Conservation (phyloP, 495 filamentous ascomycete species). For the Amphirosellinia nigrospora region DNA sequence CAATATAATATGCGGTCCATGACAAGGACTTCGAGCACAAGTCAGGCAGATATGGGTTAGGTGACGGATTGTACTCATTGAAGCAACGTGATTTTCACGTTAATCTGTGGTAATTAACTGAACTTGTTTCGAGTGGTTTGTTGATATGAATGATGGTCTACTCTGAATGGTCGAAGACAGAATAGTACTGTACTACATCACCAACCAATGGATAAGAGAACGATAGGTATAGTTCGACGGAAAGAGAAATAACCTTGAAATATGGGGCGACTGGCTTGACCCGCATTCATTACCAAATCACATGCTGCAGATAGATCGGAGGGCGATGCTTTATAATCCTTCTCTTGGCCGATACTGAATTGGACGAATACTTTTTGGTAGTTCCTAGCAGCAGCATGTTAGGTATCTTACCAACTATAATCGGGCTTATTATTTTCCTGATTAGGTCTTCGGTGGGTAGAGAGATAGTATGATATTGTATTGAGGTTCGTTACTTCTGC, state of each 20-base stretch:
- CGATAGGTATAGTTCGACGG: conserved; percentile 24
- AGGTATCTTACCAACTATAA: background rate
- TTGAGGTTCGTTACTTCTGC: background rate
- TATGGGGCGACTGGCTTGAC: conserved; percentile 16
- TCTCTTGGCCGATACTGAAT: background rate
- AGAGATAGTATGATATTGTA: background rate
- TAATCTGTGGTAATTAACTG: conserved; percentile 7
- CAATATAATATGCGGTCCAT: background rate
- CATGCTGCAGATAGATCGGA: too few relatives aligned
- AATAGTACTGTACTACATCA: conserved; percentile 17
- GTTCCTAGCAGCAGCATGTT: background rate
- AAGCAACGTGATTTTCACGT: conserved; percentile 11
- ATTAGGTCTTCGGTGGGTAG: background rate
- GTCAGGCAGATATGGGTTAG: conserved; percentile 21
- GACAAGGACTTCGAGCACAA: background rate
- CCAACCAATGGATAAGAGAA: conserved; percentile 25
- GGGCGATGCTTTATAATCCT: conserved; percentile 2
- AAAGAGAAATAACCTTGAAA: conserved; percentile 28
- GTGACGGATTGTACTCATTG: conserved; percentile 6
- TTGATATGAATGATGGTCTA: background rate
- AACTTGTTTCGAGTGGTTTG: background rate
- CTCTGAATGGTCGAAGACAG: conserved; percentile 18
- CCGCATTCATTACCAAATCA: background rate
- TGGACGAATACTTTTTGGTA: background rate
- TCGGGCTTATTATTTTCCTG: background rate